Evolutionary conservation across 139 green algal genomes (phyloP), one percentile per base, ranked within the genome.

Genomic region (Dunaliella sp.): DNA sequence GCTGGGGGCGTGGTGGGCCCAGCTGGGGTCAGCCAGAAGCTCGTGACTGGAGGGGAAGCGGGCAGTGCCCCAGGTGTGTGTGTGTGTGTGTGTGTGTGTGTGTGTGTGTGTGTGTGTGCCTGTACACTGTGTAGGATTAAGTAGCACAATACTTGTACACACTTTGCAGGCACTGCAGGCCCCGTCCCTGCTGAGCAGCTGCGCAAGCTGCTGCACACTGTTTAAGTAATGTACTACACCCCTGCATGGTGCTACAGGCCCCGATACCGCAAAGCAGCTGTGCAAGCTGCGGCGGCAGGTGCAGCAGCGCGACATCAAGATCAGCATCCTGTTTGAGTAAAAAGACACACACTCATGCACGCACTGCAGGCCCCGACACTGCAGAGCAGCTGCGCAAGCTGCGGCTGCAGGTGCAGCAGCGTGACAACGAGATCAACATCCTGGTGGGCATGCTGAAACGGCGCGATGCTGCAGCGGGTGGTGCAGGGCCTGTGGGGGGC

Each of bases 371-470:
- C 48, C 48, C 48, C 16, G 48, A 88, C 48, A 36, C 89, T 35
- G 90, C 86, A 80, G 90, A 95, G 36, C 88, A 95, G 87, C 80
- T 96, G 57, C 87, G 86, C 28, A 94, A 96, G 92, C 89, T 97
- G 59, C 89, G 89, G 81, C 88, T 96, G 84, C 93, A 96, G 90
- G 90, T 97, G 36, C 82, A 93, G 79, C 94, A 97, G 84, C 92
- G 95, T 1, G 94, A 98, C 91, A 96, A 95, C 87, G 95, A 98
- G 86, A 95, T 98, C 87, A 93, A 89, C 87, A 94, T 97, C 57
- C 84, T 98, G 77, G 92, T 97, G n/a, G 84, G 80, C 57, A 96
- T 98, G 91, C 87, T 97, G 16, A 93, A 94, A 77, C 83, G 86
- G 35, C 81, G 83, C 21, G 87, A 89, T 2, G 81, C 73, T 1